These are phyloP conservation scores for Solanum tarapatanum DNA, from an alignment of 257 asterid genomes.

Conservation along the genomic window DNA sequence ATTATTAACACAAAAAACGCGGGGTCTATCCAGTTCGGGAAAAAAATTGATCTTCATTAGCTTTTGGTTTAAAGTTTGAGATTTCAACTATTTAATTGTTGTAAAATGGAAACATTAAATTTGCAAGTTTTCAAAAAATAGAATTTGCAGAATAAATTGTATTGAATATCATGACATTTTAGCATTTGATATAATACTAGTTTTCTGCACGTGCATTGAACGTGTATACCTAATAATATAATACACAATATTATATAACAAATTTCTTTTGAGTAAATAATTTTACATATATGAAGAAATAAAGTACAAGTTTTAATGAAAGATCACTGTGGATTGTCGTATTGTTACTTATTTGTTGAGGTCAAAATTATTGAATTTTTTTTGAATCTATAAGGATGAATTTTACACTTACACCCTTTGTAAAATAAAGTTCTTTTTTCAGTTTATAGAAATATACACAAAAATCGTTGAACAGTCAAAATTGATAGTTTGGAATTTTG, in stretches of 20 bases:
- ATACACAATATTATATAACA: neutral
- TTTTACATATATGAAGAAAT: neutral
- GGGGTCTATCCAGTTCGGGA: neutral
- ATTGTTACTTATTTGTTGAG: neutral
- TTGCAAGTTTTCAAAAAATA: neutral
- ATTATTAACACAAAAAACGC: neutral
- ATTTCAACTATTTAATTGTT: neutral
- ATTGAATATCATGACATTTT: neutral
- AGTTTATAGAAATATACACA: too few relatives aligned
- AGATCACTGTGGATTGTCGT: neutral
- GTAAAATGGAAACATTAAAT: neutral
- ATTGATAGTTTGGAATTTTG: too few relatives aligned
- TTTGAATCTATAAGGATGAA: neutral
- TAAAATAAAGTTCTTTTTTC: neutral
- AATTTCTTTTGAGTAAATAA: neutral
- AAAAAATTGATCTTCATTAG: neutral
- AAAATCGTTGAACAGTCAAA: neutral
- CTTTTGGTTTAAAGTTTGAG: neutral
- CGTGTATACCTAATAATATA: neutral
- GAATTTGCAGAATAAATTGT: neutral
- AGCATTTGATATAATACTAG: neutral
- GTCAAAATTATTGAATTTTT: neutral
- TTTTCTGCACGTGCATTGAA: neutral
- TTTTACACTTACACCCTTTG: neutral
- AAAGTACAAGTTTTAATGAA: too few relatives aligned